Conservation (phyloP, 331 rosid genomes). For the Pyracantha coccinea region DNA sequence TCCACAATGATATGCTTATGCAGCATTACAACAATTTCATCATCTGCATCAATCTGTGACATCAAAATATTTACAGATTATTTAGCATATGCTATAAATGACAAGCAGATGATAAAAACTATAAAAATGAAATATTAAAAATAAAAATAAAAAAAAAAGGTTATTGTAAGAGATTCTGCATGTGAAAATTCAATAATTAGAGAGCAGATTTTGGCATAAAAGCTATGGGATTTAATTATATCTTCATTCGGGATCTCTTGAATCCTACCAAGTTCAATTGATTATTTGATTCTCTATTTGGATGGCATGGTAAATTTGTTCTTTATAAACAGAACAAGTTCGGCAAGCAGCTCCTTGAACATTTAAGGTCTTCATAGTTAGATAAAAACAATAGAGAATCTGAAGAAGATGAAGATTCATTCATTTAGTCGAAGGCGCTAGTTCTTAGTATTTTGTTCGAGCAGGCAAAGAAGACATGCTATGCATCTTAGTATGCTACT, state of each 20-base stretch:
- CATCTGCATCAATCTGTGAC: conserved; percentile 63
- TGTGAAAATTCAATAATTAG: too few species aligned
- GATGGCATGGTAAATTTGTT: neutral
- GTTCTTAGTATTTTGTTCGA: too few species aligned
- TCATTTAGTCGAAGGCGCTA: too few species aligned
- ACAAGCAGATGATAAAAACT: neutral
- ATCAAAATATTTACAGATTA: conserved; percentile 5
- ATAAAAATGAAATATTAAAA: neutral
- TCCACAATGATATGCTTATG: conserved; percentile 60
- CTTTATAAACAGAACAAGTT: neutral
- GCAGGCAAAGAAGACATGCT: too few species aligned
- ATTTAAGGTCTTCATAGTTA: too few species aligned
- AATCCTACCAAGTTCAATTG: neutral
- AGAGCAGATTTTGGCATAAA: neutral
- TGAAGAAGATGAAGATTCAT: too few species aligned
- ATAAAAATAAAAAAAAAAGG: neutral
- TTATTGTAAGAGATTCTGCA: neutral
- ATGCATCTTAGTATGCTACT: too few species aligned
- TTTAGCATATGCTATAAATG: neutral
- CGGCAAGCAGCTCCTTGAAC: too few species aligned
- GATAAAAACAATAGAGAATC: too few species aligned
- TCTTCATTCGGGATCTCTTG: neutral
- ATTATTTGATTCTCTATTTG: neutral
- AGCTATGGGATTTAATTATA: neutral
- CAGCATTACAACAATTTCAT: conserved; percentile 49